A percentile compares a stretch with the other conserved stretches of the same genome.
Conservation (phyloP, 768 basidiomycete genomes). For the Termitomyces sp. region DNA sequence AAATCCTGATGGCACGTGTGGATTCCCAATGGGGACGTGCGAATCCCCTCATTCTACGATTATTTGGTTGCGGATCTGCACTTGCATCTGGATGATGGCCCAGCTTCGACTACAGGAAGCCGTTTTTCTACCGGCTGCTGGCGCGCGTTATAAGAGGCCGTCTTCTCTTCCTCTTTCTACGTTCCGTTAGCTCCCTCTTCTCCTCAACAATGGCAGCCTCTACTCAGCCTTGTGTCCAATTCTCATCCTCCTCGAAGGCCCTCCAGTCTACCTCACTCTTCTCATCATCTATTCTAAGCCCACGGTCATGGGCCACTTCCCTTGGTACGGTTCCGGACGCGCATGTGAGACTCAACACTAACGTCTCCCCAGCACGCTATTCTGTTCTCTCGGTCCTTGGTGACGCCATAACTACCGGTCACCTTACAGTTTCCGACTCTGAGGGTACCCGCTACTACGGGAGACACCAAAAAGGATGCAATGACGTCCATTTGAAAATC, state of each 20-base stretch:
- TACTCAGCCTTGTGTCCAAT: slow-evolving; percentile 34
- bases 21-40: slow-evolving; percentile 10
- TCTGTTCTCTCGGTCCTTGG: slow-evolving; percentile 57
- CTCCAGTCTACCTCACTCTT: slow-evolving; percentile 39
- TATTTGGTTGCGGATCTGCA: slow-evolving; percentile 30
- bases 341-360: slow-evolving; percentile 3
- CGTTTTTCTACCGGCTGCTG: slow-evolving; percentile 13
- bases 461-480: slow-evolving; percentile 49
- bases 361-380: slow-evolving; percentile 39
- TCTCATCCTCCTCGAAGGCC: slow-evolving; percentile 36
- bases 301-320: slow-evolving; percentile 43
- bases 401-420: slow-evolving; percentile 52
- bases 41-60: slow-evolving; percentile 16
- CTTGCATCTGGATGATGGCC: slow-evolving; percentile 10
- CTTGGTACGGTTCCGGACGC: slow-evolving; percentile 34
- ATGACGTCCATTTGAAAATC: slow-evolving; percentile 55
- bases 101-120: slow-evolving; percentile 26
- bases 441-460: slow-evolving; percentile 59
- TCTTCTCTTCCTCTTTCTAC: slow-evolving; percentile 22
- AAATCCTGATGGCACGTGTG: slow-evolving; percentile 12
- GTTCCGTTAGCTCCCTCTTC: slow-evolving; percentile 16
- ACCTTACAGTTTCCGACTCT: slow-evolving; percentile 57
- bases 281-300: slow-evolving; percentile 38
- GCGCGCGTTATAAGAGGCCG: slow-evolving; percentile 21
- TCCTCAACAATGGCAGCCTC: slow-evolving; percentile 30